Conservation (phyloP, 2,329 filamentous ascomycete genomes). For the Aspergillus intermedius region DNA sequence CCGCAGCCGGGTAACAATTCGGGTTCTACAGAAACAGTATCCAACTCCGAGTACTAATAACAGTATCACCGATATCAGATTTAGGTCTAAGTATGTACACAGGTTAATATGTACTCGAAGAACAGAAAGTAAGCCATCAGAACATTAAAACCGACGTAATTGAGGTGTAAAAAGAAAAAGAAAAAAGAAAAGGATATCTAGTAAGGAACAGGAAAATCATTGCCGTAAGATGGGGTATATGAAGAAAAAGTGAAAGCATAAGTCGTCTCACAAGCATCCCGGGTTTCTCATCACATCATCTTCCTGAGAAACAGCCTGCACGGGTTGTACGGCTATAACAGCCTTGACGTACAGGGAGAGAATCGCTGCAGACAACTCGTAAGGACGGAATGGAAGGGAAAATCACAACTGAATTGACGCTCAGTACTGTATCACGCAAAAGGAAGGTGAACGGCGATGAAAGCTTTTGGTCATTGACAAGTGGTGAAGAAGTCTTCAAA, state of each 20-base stretch:
- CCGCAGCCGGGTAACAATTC: conserved; percentile 10
- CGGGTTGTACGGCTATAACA: background rate
- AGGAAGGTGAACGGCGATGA: too few relatives aligned
- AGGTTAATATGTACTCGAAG: conserved; percentile 21
- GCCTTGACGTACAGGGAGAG: background rate
- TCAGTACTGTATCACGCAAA: too few relatives aligned
- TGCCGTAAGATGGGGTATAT: conserved; percentile 25
- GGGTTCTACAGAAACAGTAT: conserved; percentile 1
- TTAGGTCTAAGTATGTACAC: conserved; percentile 22
- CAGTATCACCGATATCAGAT: background rate
- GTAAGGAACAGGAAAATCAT: conserved; percentile 14
- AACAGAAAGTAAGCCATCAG: background rate
- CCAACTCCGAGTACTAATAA: conserved; percentile 3
- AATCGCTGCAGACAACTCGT: too few relatives aligned
- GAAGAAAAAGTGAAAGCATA: conserved; percentile 16
- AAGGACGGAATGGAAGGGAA: too few relatives aligned
- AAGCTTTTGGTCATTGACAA: too few relatives aligned
- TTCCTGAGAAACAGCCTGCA: background rate
- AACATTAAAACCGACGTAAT: background rate
- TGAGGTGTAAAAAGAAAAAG: background rate
- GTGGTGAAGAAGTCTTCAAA: too few relatives aligned
- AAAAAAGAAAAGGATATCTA: conserved; percentile 2
- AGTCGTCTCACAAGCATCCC: conserved; percentile 14
- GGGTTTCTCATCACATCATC: background rate
- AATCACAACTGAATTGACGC: too few relatives aligned